Evolutionary conservation across 768 basidiomycete species (phyloP), one percentile per base, ranked within the genome.

Genomic region (Lactarius hengduanensis): DNA sequence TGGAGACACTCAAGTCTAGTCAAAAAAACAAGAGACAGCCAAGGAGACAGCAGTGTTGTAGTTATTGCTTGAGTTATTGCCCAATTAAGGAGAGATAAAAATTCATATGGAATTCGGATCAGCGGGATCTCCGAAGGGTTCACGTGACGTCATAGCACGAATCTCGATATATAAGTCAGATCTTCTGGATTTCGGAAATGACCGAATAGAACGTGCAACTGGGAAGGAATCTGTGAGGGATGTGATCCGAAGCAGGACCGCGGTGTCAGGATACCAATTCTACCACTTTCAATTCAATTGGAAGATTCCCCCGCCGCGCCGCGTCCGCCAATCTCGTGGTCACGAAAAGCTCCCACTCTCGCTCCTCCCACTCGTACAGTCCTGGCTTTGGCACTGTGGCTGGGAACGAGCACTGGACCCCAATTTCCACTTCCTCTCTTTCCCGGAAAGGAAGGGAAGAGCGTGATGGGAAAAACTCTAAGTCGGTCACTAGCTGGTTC

Each of bases 211-310:
- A 43, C 18, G 18, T 11, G 61, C 30, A 66, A 32, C 57, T 66
- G 65, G 65, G 65, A 66, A 62, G 65, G 65, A 59, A 53, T 58
- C 65, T 66, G 32, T 43, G 45, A 55, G 22, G 36, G 55, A 59
- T 28, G 36, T 61, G 65, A 54, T 66, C 65, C 65, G 65, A 66
- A 53, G 57, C 65, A 62, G 57, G 38, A 55, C 65, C 65, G 65
- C 65, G 65, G 65, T 34, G 65, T 62, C 65, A 62, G 57, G 56
- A 56, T 15, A 53, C 30, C 65, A 61, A 47, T 57, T 58, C 36
- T 62, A 60, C 47, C 63, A 59, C 20, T 58, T 45, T 58, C 61
- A 58, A 53, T 58, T 56, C 55, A 56, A 34, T 56, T 10, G 32
- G 55, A 56, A 54, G 55, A 34, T 30, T 56, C 55, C 28, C 55